phyloP scores from a whole-genome alignment of 768 basidiomycete species.

The Coprinellus aureogranulatus region DNA sequence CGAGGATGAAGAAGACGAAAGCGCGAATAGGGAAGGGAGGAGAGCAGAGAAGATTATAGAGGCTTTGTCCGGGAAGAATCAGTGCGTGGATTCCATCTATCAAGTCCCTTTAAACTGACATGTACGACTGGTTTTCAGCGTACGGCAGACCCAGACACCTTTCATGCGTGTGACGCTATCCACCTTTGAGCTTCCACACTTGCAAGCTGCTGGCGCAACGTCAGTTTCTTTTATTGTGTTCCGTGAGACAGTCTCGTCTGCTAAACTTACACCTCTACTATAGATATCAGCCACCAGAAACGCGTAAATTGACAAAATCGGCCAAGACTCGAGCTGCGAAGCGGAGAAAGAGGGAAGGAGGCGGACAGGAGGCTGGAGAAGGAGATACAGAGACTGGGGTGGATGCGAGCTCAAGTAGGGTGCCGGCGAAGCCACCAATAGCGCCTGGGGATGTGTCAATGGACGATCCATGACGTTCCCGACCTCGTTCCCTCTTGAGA shows the following conservation, averaged over 20 bases:
- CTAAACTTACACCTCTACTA: background rate
- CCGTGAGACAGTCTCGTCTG: too few relatives aligned
- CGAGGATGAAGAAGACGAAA: slow-evolving; percentile 19
- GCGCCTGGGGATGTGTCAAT: too few relatives aligned
- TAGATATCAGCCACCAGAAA: slow-evolving; percentile 57
- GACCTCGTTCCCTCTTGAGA: too few relatives aligned
- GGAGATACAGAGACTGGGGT: background rate
- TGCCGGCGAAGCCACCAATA: background rate
- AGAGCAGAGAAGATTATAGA: slow-evolving; percentile 35
- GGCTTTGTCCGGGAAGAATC: slow-evolving; percentile 57
- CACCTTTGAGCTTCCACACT: slow-evolving; percentile 37
- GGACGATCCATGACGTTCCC: too few relatives aligned
- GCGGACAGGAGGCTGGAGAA: slow-evolving; percentile 3
- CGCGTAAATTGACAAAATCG: slow-evolving; percentile 55
- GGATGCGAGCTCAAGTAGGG: background rate
- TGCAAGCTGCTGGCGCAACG: slow-evolving; percentile 48
- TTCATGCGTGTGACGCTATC: slow-evolving; percentile 73
- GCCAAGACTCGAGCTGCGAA: slow-evolving; percentile 56
- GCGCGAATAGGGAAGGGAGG: too few relatives aligned
- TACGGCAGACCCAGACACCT: slow-evolving; percentile 55
- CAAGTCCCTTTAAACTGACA: too few relatives aligned
- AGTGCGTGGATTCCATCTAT: too few relatives aligned
- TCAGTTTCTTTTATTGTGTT: slow-evolving; percentile 26
- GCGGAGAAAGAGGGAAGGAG: slow-evolving; percentile 24
- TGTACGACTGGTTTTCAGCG: too few relatives aligned